Conservation (phyloP, 805 yeast genomes). For the Starmera caribaea region DNA sequence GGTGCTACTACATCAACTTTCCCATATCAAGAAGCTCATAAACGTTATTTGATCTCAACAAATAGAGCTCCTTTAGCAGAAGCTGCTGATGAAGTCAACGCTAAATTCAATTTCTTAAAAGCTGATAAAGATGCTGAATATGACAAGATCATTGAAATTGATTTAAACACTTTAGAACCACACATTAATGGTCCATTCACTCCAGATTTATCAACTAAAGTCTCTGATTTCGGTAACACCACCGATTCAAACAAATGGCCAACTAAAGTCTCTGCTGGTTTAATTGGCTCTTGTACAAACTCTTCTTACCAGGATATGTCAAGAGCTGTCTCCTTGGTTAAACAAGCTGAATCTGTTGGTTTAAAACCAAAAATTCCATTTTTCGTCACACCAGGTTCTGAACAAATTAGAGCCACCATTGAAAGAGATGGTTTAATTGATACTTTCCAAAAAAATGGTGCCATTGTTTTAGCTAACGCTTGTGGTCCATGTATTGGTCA, state of each 20-base stretch:
- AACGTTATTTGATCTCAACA: conserved; percentile 74
- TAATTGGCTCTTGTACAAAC: conserved; percentile 97
- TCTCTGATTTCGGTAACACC: conserved; percentile 68
- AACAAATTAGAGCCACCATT: conserved; percentile 94
- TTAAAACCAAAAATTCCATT: conserved; percentile 85
- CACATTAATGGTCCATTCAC: conserved; percentile 97
- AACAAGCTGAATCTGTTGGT: conserved; percentile 81
- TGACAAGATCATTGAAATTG: conserved; percentile 86
- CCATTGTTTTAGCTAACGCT: conserved; percentile 89
- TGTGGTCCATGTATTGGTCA: conserved; percentile 99
- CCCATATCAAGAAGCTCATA: conserved; percentile 84
- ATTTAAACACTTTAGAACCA: conserved; percentile 83
- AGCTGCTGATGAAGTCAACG: conserved; percentile 47
- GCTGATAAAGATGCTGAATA: conserved; percentile 88
- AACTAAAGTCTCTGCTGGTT: conserved; percentile 73
- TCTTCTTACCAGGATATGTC: conserved; percentile 98
- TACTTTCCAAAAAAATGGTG: conserved; percentile 80
- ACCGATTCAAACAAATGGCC: conserved; percentile 82
- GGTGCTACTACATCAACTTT: conserved; percentile 98
- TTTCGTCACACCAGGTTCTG: conserved; percentile 97
- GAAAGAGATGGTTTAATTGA: conserved; percentile 88
- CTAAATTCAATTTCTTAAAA: conserved; percentile 49
- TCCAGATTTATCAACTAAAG: conserved; percentile 93
- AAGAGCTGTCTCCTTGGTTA: conserved; percentile 83
- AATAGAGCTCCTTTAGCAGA: conserved; percentile 76